Percentiles rank a stretch among this genome's conserved stretches.
Conservation (phyloP, 176 grass and related monocot species). For the Dactylis glomerata region DNA sequence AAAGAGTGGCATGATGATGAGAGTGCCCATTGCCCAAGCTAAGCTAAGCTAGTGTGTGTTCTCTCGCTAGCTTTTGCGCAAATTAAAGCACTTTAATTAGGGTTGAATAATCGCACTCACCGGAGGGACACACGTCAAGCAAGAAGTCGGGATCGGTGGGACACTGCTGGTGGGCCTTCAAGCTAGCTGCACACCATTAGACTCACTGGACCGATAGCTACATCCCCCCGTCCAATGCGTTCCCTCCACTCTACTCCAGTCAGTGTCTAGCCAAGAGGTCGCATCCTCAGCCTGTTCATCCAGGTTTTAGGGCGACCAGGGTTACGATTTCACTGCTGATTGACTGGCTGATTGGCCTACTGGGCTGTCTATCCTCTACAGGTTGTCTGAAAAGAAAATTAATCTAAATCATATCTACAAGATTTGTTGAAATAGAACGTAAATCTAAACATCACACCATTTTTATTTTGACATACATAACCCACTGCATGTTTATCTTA, state of each 20-base stretch:
- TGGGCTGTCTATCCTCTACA: neutral
- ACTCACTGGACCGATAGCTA: neutral
- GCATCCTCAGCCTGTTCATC: neutral
- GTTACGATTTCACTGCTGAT: neutral
- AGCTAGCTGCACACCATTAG: neutral
- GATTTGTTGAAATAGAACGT: too few species aligned
- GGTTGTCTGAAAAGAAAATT: too few species aligned
- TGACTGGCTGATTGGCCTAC: neutral
- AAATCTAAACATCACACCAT: neutral
- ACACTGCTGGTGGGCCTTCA: neutral
- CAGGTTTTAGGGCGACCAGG: neutral
- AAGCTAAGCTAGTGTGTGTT: neutral
- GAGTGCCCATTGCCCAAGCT: slow-evolving; percentile 21
- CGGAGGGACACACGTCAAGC: slow-evolving; percentile 25
- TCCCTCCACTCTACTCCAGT: neutral
- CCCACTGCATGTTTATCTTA: neutral
- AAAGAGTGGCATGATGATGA: neutral
- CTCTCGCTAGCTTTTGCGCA: neutral
- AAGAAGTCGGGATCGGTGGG: neutral
- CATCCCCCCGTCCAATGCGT: neutral
- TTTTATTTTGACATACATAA: neutral
- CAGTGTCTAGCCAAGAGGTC: neutral
- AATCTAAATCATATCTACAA: neutral
- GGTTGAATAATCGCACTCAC: slow-evolving; percentile 10
- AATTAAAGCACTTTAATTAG: slow-evolving; percentile 39